Evolutionary conservation across 306 rosid species (phyloP), one percentile per base, ranked within the genome.

Genomic region (Cicer cuneatum): DNA sequence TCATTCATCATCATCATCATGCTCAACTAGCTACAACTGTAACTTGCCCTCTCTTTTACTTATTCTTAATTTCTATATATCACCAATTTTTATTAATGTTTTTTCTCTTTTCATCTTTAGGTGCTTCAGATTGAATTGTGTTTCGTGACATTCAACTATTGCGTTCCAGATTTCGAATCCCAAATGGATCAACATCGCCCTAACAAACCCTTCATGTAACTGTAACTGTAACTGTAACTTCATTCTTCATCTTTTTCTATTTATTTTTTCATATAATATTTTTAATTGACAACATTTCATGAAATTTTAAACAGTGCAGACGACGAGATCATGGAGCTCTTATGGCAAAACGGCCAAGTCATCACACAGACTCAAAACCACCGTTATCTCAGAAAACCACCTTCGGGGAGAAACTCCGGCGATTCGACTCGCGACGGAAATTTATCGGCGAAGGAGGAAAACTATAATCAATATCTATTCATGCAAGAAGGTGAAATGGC

Each of bases 401-500:
- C 76, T n/a, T 71, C 75, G 8, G 19, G 61, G 46, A 83, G 62
- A 13, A 46, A 29, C 64, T 1, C 73, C 42, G 83, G 68, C 47
- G 79, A 66, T 15, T 52, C 67, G 0, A 43, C 80, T 39, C 86
- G 80, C 1, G 80, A 75, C 12, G 87, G 84, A 2, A 29, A 83
- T n/a, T 78, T 78, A 0, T 51, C 57, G 37, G 16, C 46, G 21
- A 75, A 78, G 43, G 69, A 80, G 8, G 80, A 77, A 10, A 69
- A 69, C 16, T 58, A 51, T 38, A 81, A 78, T 41, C 85, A 63
- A 0, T 84, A 89, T 39, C 82, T 88, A 5, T 91, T 89, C 64
- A 88, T 91, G 84, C 91, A 89, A 52, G 97, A 93, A 58, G 90
- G 88, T 5, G 97, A 93, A 83, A 91, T 91, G 96, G 76, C 81